Base-by-base conservation (phyloP, 495 filamentous ascomycete genomes). In the Daldinia vernicosa region DNA sequence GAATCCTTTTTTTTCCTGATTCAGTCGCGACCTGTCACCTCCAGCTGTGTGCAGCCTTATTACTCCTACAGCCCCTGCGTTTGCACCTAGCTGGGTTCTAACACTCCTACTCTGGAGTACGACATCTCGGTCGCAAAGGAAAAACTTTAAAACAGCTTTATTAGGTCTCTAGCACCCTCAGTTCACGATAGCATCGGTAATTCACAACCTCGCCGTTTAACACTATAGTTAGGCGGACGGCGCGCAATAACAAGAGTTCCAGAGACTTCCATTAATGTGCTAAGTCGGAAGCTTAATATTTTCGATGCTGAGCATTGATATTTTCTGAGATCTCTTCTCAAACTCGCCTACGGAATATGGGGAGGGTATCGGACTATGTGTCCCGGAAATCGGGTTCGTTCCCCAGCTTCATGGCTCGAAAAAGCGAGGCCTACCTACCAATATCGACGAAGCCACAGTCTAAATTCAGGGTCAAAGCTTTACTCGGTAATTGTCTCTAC, bases 401-500 rank as follows among this genome's bases (percentile, higher is more conserved):
- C 57, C 64, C 73, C 14, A 66, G 26, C 65, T 59, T 70, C 8
- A 68, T 72, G 67, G 67, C 70, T 28, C 75, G 70, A 60, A 77
- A 76, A 55, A 68, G 60, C 24, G 75, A 77, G 28, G 24, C 57
- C 28, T 77, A 66, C 39, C 56, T 77, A 30, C 75, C 75, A 14
- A 40, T 63, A 28, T 65, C 71, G 12, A 68, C 59, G 4, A 75
- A 76, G 32, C 60, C 65, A 9, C 65, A 74, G 24, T 70, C 52
- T 50, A 80, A 65, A 66, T 79, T 60, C 67, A 77, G 66, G 53
- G 56, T 78, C 1, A 75, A 70, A 45, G 64, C 79, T 8, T 56
- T 83, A 8, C 35, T 82, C 28, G 74, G 78, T 11, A 78, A 83
- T 47, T 82, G 79, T 53, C 63, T 83, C 5, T 83, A 83, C 58